Evolutionary conservation across 495 filamentous ascomycete genomes (phyloP).

Genomic region (Penicillium paxilli): DNA sequence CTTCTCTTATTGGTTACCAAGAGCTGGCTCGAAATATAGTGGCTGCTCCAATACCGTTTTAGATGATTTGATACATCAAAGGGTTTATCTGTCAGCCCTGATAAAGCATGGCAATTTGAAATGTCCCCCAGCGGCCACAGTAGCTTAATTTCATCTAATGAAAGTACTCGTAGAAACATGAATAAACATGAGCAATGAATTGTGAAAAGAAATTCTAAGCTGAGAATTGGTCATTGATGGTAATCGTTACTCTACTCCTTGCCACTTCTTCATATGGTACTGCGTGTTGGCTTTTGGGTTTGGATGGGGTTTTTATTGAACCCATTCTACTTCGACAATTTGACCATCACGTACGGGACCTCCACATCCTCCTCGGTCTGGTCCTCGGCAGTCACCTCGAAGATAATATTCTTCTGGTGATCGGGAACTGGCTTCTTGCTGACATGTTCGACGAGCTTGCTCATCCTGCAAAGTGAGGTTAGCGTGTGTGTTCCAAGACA

Average conservation of each 20-base stretch:
- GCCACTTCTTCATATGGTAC: background rate
- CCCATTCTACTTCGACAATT: constrained; percentile 50
- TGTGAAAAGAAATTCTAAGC: constrained; percentile 16
- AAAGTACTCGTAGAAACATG: no score
- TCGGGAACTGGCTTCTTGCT: constrained; percentile 88
- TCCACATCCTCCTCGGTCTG: constrained; percentile 91
- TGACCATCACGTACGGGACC: constrained; percentile 95
- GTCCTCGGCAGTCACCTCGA: constrained; percentile 94
- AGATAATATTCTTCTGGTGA: constrained; percentile 93
- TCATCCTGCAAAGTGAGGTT: constrained; percentile 56
- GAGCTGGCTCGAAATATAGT: no score
- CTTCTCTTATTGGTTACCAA: no score
- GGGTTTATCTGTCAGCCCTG: no score
- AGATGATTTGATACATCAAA: no score
- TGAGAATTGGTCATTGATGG: constrained; percentile 10
- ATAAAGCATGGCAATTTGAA: no score
- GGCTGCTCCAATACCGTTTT: no score
- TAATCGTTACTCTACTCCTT: background rate
- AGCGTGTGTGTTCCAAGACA: background rate
- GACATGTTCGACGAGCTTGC: constrained; percentile 81
- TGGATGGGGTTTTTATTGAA: background rate
- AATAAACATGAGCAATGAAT: constrained; percentile 8
- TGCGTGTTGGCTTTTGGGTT: background rate
- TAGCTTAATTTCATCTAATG: no score
- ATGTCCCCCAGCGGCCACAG: no score